A percentile compares a stretch with the other conserved stretches of the same genome.
These are phyloP conservation scores for Mitragyna speciosa DNA, from an alignment of 257 asterid genomes.

Conservation along the genomic window DNA sequence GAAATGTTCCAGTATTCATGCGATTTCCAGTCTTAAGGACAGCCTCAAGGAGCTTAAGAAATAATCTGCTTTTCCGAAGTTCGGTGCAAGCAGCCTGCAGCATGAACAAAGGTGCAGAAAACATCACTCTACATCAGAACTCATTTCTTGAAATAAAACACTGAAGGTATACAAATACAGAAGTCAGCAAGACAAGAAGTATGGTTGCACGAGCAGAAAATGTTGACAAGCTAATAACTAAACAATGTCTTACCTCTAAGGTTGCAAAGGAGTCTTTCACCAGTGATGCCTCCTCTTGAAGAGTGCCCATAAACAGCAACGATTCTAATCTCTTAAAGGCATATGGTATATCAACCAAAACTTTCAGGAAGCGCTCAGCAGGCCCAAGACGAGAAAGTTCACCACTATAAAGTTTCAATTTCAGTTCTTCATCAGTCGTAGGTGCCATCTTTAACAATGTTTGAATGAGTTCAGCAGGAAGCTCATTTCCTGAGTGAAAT, in stretches of 20 bases:
- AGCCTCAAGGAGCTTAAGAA: slow-evolving; percentile 93
- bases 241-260: slow-evolving; percentile 61
- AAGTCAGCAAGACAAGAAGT: not conserved
- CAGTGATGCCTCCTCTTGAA: slow-evolving; percentile 59
- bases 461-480: slow-evolving; percentile 78
- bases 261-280: slow-evolving; percentile 61
- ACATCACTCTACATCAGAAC: not conserved
- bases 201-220: not conserved
- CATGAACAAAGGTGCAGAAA: slow-evolving; percentile 5
- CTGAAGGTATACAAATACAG: not conserved
- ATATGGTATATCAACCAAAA: slow-evolving; percentile 71
- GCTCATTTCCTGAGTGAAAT: slow-evolving; percentile 73
- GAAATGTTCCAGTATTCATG: slow-evolving; percentile 90
- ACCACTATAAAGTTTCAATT: slow-evolving; percentile 71
- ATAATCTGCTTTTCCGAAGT: slow-evolving; percentile 72
- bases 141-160: not conserved
- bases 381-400: slow-evolving; percentile 83
- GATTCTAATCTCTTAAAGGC: slow-evolving; percentile 82
- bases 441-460: slow-evolving; percentile 84
- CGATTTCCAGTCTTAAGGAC: slow-evolving; percentile 95
- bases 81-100: slow-evolving; percentile 90
- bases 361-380: slow-evolving; percentile 88
- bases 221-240: not conserved
- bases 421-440: slow-evolving; percentile 79
- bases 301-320: slow-evolving; percentile 70